These are phyloP conservation scores for Ophiocordyceps robertsii DNA, from an alignment of 2,329 filamentous ascomycete species.

Conservation along the genomic window DNA sequence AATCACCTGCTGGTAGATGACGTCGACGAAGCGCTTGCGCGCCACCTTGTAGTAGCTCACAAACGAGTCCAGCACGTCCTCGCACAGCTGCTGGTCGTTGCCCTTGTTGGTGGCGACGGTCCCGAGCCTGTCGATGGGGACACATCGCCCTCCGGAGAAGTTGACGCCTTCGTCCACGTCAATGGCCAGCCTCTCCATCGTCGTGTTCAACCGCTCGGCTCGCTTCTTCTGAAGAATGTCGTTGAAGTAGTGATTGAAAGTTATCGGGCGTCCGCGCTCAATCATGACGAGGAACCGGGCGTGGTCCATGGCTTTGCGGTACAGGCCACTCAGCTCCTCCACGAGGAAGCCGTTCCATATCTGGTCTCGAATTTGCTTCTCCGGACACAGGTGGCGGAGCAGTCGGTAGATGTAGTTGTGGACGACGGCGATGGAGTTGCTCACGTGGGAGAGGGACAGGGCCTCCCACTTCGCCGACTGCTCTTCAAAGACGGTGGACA, in stretches of 20 bases:
- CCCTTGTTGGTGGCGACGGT: background rate
- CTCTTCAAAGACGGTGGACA: conserved; percentile 33
- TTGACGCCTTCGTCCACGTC: background rate
- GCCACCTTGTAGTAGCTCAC: conserved; percentile 49
- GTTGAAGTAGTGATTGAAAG: conserved; percentile 40
- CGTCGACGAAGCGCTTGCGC: conserved; percentile 48
- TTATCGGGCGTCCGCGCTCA: conserved; percentile 34
- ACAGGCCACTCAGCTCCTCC: conserved; percentile 29
- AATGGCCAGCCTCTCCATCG: background rate
- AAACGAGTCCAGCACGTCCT: conserved; percentile 47
- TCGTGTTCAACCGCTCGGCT: background rate
- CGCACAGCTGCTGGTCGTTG: conserved; percentile 20
- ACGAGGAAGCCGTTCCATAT: conserved; percentile 28
- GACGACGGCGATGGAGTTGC: conserved; percentile 33
- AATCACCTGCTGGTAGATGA: conserved; percentile 43
- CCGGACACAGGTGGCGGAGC: conserved; percentile 27
- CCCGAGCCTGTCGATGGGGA: background rate
- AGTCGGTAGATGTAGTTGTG: conserved; percentile 36
- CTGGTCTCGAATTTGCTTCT: conserved; percentile 24
- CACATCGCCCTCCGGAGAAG: background rate
- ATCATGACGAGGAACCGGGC: conserved; percentile 36
- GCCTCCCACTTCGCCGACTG: conserved; percentile 40
- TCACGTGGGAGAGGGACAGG: conserved; percentile 34
- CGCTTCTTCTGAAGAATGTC: conserved; percentile 17
- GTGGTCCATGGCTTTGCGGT: conserved; percentile 33